These are phyloP conservation scores for Sclerotinia minor DNA, from an alignment of 2,329 filamentous ascomycete species.

Conservation along the genomic window DNA sequence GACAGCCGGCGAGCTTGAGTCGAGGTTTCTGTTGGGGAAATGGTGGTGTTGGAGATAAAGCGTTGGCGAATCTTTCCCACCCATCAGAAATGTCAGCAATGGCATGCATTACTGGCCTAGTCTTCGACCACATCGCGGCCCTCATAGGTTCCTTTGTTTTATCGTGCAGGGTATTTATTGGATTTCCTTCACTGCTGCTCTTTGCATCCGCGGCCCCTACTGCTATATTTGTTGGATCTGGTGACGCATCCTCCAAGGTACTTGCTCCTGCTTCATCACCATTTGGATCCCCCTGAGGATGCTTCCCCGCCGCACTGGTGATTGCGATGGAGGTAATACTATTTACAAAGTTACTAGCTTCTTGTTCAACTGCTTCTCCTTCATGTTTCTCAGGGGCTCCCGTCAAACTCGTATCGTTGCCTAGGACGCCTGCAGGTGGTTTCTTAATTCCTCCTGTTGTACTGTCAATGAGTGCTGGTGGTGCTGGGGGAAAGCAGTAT, in stretches of 20 bases:
- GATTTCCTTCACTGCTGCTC: constrained; percentile 52
- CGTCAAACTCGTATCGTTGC: constrained; percentile 73
- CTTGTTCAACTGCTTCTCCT: constrained; percentile 79
- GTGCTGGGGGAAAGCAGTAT: constrained; percentile 73
- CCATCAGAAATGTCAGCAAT: constrained; percentile 60
- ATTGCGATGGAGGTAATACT: constrained; percentile 71
- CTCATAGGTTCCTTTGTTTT: constrained; percentile 79
- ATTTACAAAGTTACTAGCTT: constrained; percentile 78
- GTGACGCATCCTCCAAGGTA: constrained; percentile 52
- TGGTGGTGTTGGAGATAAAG: constrained; percentile 62
- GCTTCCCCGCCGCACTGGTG: constrained; percentile 74
- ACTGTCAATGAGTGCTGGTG: constrained; percentile 68
- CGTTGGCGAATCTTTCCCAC: constrained; percentile 64
- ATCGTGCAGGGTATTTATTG: constrained; percentile 57
- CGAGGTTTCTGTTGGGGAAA: constrained; percentile 57
- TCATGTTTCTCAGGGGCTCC: constrained; percentile 81
- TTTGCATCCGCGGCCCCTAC: constrained; percentile 53
- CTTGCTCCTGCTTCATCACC: constrained; percentile 30
- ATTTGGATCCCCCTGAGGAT: constrained; percentile 63
- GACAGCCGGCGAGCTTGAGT: constrained; percentile 53
- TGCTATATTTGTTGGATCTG: constrained; percentile 61
- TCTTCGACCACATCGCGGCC: constrained; percentile 73
- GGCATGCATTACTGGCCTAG: constrained; percentile 69
- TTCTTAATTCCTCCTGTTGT: constrained; percentile 75
- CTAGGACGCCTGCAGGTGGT: constrained; percentile 72